phyloP scores from a whole-genome alignment of 164 flowering plant species.

The Chimonanthus praecox region DNA sequence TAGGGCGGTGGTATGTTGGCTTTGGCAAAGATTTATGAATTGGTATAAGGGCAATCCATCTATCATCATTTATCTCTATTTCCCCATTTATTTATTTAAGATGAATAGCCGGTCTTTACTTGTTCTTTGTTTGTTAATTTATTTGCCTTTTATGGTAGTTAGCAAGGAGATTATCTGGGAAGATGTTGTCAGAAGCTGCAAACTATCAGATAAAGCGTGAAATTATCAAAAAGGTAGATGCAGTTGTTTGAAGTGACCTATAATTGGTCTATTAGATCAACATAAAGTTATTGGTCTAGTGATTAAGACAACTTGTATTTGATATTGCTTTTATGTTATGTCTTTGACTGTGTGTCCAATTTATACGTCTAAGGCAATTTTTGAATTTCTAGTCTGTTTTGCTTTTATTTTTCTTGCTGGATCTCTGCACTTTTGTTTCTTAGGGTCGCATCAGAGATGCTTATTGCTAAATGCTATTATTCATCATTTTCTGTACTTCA shows the following conservation, averaged over 20 bases:
- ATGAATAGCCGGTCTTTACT: not conserved
- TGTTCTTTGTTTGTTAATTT: conserved; percentile 5
- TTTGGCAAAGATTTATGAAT: conserved; percentile 51
- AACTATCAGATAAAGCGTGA: conserved; percentile 71
- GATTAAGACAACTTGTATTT: not conserved
- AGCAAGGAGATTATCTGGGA: conserved; percentile 61
- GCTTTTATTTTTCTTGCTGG: not conserved
- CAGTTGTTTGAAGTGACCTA: not conserved
- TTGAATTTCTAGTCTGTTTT: not conserved
- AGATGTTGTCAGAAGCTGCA: conserved; percentile 74
- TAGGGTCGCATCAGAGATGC: not conserved
- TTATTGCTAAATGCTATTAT: not conserved
- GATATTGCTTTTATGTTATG: not conserved
- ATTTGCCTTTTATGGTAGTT: conserved; percentile 38
- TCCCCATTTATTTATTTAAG: conserved; percentile 1
- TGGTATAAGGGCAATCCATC: conserved; percentile 40
- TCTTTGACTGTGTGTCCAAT: not conserved
- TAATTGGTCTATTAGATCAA: not conserved
- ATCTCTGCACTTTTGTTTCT: not conserved
- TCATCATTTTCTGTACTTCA: no score
- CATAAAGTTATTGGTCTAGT: not conserved
- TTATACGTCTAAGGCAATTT: not conserved
- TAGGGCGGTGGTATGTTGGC: conserved; percentile 78
- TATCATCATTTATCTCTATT: not conserved
- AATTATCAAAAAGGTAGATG: conserved; percentile 54